Base-by-base conservation (phyloP, 768 basidiomycete genomes). In the Leccinum boreale region DNA sequence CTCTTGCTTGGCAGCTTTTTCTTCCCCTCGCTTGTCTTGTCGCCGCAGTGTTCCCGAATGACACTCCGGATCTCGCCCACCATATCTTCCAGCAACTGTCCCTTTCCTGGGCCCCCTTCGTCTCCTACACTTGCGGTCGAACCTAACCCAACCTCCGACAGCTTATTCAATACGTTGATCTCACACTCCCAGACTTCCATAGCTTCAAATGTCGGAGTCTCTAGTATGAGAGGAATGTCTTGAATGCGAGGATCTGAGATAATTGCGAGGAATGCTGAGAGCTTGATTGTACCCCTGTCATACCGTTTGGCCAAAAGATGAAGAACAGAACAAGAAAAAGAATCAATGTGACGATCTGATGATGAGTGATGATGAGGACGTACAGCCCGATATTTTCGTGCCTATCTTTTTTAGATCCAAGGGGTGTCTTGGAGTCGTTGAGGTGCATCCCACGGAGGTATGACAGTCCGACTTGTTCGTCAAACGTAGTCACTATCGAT, bases 301-400 rank as follows among this genome's bases (percentile, higher is more conserved):
- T 53, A 17, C 12, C 15, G 45, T 45, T 51, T 42, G 12, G 7
- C 15, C 57, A 50, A 52, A 5, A 3, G 42, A 19, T 39, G 35
- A 15, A 29, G 17, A 14, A 53, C 9, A 12, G 11, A 31, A 53
- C 21, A 2, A 35, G 15, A 0, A 49, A 23, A 42, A 17, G 5
- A 28, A 28, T 60, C 49, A 52, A 14, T 15, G 33, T 24, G 50
- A 42, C 42, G 44, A 35, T 9, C 4, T 12, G 29, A 35, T n/a
- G 36, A 14, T 6, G 17, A 54, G 36, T 1, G 33, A 50, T 45
- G 5, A 79, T 87, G 24, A 49, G 42, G 5, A 79, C 88, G 60
- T 66, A 90, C 88, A 90, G 69, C 21, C 93, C 93, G 36, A 94
- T 86, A 60, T 92, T 94, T 70, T 92, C 85, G 62, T 94, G 93